A percentile compares a stretch with the other conserved stretches of the same genome.
Conservation (phyloP, 75 land plant genomes). For the Pinus albicaulis region DNA sequence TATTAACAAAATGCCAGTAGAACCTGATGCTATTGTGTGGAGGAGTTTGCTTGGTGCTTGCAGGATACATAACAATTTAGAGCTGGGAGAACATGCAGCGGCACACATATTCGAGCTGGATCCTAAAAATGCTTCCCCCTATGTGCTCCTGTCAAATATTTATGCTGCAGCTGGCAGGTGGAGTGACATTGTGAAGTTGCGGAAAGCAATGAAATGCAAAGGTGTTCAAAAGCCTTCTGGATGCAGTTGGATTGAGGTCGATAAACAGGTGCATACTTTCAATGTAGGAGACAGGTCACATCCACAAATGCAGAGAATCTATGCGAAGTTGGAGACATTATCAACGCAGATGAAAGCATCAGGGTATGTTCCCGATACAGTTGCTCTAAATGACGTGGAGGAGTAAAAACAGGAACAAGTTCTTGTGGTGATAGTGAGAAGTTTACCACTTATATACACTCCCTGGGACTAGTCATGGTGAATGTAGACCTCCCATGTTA, state of each 20-base stretch:
- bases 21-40: slow-evolving; percentile 25
- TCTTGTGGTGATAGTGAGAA: too few relatives aligned
- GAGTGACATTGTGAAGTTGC: slow-evolving; percentile 16
- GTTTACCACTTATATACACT: too few relatives aligned
- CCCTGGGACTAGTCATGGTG: too few relatives aligned
- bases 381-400: slow-evolving; percentile 1
- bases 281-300: slow-evolving; percentile 12
- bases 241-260: slow-evolving; percentile 24
- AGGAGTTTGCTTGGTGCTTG: slow-evolving; percentile 28
- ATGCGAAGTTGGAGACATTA: slow-evolving; percentile 18
- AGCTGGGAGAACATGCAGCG: slow-evolving; percentile 16
- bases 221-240: slow-evolving; percentile 18
- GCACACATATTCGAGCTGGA: slow-evolving; percentile 8
- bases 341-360: slow-evolving; percentile 15
- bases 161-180: slow-evolving; percentile 15
- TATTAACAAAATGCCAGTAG: slow-evolving; percentile 13
- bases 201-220: slow-evolving; percentile 10
- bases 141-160: slow-evolving; percentile 23
- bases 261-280: slow-evolving; percentile 11
- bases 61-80: slow-evolving; percentile 14
- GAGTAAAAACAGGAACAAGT: background rate
- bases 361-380: slow-evolving; percentile 8
- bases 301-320: slow-evolving; percentile 11
- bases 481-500: too few relatives aligned
- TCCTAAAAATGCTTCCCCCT: slow-evolving; percentile 21